These are phyloP conservation scores for Phytopythium cucurbitacearum DNA, from an alignment of 352 stramenopile genomes.

Conservation along the genomic window DNA sequence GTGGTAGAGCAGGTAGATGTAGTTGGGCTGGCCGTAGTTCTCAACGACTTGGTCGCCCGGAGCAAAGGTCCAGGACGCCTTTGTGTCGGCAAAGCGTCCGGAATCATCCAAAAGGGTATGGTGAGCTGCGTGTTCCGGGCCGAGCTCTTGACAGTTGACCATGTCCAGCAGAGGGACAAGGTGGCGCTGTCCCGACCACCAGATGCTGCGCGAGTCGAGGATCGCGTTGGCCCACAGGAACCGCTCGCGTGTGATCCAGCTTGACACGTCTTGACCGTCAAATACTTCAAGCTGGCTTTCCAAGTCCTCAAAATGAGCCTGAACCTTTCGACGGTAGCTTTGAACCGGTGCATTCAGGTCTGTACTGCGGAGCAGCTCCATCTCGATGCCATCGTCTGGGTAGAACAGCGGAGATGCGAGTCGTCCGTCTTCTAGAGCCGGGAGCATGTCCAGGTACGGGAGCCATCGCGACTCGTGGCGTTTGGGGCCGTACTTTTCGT, in stretches of 20 bases:
- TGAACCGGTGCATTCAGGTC: conserved; percentile 34
- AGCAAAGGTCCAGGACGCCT: conserved; percentile 59
- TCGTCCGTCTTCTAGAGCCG: conserved; percentile 17
- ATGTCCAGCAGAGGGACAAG: conserved; percentile 93
- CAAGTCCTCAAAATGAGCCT: conserved; percentile 1
- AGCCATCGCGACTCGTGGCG: conserved; percentile 48
- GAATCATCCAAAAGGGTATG: conserved; percentile 26
- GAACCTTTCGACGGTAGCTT: conserved; percentile 30
- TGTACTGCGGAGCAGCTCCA: conserved; percentile 39
- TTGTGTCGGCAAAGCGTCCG: conserved; percentile 54
- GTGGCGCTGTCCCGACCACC: conserved; percentile 88
- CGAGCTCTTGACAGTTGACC: conserved; percentile 85
- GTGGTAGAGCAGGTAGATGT: conserved; percentile 92
- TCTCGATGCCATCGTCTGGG: conserved; percentile 31
- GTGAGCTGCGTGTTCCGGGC: conserved; percentile 40
- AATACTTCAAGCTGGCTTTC: conserved; percentile 5
- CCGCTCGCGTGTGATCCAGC: conserved; percentile 50
- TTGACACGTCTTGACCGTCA: background rate
- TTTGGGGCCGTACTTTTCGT: conserved; percentile 71
- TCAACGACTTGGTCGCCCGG: conserved; percentile 83
- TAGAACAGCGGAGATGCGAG: conserved; percentile 53
- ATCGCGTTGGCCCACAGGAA: conserved; percentile 86
- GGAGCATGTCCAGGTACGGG: conserved; percentile 87
- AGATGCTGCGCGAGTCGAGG: conserved; percentile 91
- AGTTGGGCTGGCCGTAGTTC: conserved; percentile 93